A percentile compares a stretch with the other conserved stretches of the same genome.
phyloP scores from a whole-genome alignment of 2,329 filamentous ascomycete species.

The Pyricularia sp. region DNA sequence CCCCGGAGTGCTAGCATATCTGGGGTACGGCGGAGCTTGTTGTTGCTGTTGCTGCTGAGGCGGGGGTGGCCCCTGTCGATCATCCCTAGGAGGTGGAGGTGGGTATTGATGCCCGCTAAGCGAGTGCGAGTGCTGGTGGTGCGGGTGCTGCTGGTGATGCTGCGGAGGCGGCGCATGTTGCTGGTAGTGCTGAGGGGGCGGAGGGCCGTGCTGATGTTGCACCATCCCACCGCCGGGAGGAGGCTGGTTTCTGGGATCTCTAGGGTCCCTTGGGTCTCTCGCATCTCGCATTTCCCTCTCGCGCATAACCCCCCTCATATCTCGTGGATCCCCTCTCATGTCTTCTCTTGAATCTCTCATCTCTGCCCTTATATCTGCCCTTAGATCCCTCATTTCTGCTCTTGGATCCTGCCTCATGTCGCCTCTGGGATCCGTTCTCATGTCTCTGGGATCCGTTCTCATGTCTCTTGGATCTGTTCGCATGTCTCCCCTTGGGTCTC shows the following conservation, averaged over 20 bases:
- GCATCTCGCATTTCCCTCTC: neutral
- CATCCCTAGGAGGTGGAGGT: slow-evolving; percentile 1
- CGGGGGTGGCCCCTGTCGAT: slow-evolving; percentile 8
- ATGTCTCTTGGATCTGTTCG: too few relatives aligned
- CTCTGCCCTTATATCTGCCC: neutral
- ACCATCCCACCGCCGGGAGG: slow-evolving; percentile 4
- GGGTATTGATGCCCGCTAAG: slow-evolving; percentile 14
- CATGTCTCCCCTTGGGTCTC: too few relatives aligned
- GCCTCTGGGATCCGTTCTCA: neutral
- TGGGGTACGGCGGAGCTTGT: slow-evolving; percentile 8
- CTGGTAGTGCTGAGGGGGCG: slow-evolving; percentile 4
- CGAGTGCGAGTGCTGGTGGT: slow-evolving; percentile 17
- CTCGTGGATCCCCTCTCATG: neutral
- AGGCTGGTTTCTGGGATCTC: neutral
- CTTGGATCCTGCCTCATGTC: neutral
- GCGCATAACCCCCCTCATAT: neutral
- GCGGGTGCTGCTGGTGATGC: slow-evolving; percentile 8
- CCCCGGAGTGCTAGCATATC: slow-evolving; percentile 12
- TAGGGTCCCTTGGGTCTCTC: neutral
- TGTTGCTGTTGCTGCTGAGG: slow-evolving; percentile 6
- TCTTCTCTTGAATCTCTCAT: neutral
- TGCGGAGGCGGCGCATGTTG: slow-evolving; percentile 8
- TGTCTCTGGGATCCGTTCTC: too few relatives aligned
- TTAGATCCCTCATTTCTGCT: neutral
- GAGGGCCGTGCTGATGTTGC: slow-evolving; percentile 11